A percentile compares a stretch with the other conserved stretches of the same genome.
These are phyloP conservation scores for Papiliotrema terrestris DNA, from an alignment of 1,284 basidiomycete species.

Conservation along the genomic window DNA sequence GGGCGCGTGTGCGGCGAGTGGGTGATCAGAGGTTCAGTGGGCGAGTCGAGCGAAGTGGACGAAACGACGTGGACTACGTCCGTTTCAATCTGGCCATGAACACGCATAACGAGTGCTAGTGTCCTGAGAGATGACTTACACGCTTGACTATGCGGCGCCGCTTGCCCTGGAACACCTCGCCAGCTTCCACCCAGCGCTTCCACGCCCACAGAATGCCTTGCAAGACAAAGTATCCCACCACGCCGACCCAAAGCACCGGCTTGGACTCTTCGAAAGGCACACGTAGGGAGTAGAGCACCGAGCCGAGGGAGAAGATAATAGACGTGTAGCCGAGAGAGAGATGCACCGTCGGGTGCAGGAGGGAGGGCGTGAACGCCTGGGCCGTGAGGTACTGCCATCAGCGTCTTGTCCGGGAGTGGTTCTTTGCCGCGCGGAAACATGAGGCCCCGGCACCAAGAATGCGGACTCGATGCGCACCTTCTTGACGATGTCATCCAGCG, in stretches of 20 bases:
- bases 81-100: constrained; percentile 40
- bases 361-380: constrained; percentile 78
- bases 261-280: constrained; percentile 82
- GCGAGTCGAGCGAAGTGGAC: constrained; percentile 31
- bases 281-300: constrained; percentile 78
- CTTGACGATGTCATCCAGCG: constrained; percentile 84
- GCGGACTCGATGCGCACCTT: constrained; percentile 58
- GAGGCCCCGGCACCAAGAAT: background rate
- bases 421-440: background rate
- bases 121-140: constrained; percentile 24
- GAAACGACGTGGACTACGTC: constrained; percentile 41
- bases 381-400: constrained; percentile 63
- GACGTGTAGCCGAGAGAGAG: constrained; percentile 78
- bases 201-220: constrained; percentile 41
- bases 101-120: background rate
- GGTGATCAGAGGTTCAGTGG: constrained; percentile 25
- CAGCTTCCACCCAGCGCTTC: constrained; percentile 46
- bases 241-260: constrained; percentile 69
- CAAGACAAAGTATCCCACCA: constrained; percentile 52
- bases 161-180: constrained; percentile 46
- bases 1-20: constrained; percentile 43
- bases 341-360: constrained; percentile 79
- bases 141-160: constrained; percentile 46
- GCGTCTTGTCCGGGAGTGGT: too few species aligned
- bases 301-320: constrained; percentile 71